These are phyloP conservation scores for Oryza rufipogon DNA, from an alignment of 176 grass and related monocot species.

Conservation along the genomic window DNA sequence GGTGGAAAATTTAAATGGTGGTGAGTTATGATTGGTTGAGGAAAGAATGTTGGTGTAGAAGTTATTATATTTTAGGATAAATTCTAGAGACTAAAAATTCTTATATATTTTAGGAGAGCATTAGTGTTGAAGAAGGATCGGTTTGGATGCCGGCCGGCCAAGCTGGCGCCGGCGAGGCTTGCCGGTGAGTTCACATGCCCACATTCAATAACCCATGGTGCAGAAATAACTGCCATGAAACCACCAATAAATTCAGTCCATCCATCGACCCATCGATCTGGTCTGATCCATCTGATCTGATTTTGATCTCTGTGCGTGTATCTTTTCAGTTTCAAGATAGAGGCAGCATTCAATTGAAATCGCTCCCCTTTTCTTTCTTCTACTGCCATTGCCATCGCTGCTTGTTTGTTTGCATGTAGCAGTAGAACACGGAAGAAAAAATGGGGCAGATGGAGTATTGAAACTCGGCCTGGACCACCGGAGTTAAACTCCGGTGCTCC, in stretches of 20 bases:
- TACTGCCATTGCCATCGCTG: background rate
- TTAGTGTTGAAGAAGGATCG: background rate
- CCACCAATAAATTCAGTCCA: constrained; percentile 23
- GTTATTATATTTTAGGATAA: no score
- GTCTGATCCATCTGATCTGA: background rate
- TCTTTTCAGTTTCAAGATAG: background rate
- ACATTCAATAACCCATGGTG: constrained; percentile 24
- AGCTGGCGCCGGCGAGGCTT: background rate
- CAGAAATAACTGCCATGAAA: background rate
- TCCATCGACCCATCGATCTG: background rate
- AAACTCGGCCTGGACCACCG: constrained; percentile 41
- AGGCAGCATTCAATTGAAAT: background rate
- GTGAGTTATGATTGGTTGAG: no score
- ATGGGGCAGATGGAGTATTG: background rate
- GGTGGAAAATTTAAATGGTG: no score
- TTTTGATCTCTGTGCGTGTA: background rate
- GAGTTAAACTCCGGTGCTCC: constrained; percentile 43
- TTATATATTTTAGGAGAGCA: no score
- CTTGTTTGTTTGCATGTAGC: background rate
- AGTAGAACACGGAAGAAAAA: background rate
- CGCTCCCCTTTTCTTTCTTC: background rate
- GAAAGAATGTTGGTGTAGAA: no score
- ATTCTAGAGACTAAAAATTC: no score
- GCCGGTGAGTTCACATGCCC: constrained; percentile 31
- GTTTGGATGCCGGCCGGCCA: no score